phyloP scores from a whole-genome alignment of 2,329 filamentous ascomycete species.

The Penicillium sp. region DNA sequence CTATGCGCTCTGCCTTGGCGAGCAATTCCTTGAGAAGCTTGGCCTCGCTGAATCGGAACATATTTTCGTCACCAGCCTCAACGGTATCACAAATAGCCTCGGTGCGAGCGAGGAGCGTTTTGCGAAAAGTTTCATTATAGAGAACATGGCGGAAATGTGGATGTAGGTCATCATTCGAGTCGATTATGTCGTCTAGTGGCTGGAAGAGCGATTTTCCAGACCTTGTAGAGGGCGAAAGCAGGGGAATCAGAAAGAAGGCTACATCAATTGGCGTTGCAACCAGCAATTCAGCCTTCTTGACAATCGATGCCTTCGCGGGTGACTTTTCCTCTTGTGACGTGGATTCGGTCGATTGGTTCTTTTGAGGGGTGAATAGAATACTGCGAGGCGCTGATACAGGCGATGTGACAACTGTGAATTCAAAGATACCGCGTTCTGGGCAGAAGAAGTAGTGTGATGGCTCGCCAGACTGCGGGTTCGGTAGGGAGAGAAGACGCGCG shows the following conservation, averaged over 20 bases:
- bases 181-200: slow-evolving; percentile 54
- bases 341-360: slow-evolving; percentile 15
- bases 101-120: slow-evolving; percentile 67
- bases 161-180: slow-evolving; percentile 48
- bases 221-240: slow-evolving; percentile 57
- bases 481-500: slow-evolving; percentile 59
- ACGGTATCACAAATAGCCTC: slow-evolving; percentile 76
- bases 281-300: slow-evolving; percentile 73
- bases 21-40: slow-evolving; percentile 71
- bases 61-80: slow-evolving; percentile 78
- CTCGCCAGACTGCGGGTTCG: slow-evolving; percentile 55
- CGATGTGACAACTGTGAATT: slow-evolving; percentile 62
- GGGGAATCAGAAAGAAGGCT: slow-evolving; percentile 79
- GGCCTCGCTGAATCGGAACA: slow-evolving; percentile 77
- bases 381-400: slow-evolving; percentile 57
- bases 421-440: slow-evolving; percentile 61
- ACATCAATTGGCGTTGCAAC: slow-evolving; percentile 83
- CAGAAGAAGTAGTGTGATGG: slow-evolving; percentile 62
- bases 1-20: slow-evolving; percentile 72
- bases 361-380: slow-evolving; percentile 54
- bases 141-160: slow-evolving; percentile 47
- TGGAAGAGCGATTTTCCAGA: slow-evolving; percentile 52
- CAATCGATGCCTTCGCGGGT: slow-evolving; percentile 55
- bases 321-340: slow-evolving; percentile 17
- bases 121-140: slow-evolving; percentile 44